Evolutionary conservation across 164 flowering plant species (phyloP).

Genomic region (Houttuynia cordata): DNA sequence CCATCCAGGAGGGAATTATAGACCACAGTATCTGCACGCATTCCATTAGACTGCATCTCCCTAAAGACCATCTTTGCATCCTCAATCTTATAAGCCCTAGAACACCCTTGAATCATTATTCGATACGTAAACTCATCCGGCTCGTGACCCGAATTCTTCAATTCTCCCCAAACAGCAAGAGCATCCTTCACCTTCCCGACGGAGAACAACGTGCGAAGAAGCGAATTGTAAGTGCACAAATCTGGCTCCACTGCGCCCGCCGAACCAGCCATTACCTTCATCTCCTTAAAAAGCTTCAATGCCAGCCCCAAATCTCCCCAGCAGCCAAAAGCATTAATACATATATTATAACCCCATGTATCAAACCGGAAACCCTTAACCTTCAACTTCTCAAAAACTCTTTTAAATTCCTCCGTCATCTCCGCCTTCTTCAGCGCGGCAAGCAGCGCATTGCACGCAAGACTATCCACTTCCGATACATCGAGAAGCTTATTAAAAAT

Average conservation of each 20-base stretch:
- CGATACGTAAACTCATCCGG: slow-evolving; percentile 68
- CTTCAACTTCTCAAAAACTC: slow-evolving; percentile 41
- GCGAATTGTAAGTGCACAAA: slow-evolving; percentile 79
- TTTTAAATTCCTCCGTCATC: slow-evolving; percentile 50
- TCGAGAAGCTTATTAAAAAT: slow-evolving; percentile 55
- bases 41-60: slow-evolving; percentile 72
- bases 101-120: slow-evolving; percentile 69
- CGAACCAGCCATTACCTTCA: slow-evolving; percentile 43
- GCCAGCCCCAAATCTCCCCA: slow-evolving; percentile 72
- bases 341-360: slow-evolving; percentile 68
- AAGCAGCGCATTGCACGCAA: slow-evolving; percentile 59
- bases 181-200: slow-evolving; percentile 78
- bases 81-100: slow-evolving; percentile 44
- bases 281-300: slow-evolving; percentile 58
- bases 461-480: slow-evolving; percentile 15
- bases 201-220: slow-evolving; percentile 57
- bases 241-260: slow-evolving; percentile 29
- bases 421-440: slow-evolving; percentile 54
- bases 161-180: slow-evolving; percentile 60
- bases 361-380: slow-evolving; percentile 36
- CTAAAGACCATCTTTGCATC: slow-evolving; percentile 57
- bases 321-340: slow-evolving; percentile 85
- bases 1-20: slow-evolving; percentile 84
- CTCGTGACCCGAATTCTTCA: slow-evolving; percentile 71
- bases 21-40: slow-evolving; percentile 40